Evolutionary conservation across 768 basidiomycete genomes (phyloP).

Genomic region (Mycena amicta): DNA sequence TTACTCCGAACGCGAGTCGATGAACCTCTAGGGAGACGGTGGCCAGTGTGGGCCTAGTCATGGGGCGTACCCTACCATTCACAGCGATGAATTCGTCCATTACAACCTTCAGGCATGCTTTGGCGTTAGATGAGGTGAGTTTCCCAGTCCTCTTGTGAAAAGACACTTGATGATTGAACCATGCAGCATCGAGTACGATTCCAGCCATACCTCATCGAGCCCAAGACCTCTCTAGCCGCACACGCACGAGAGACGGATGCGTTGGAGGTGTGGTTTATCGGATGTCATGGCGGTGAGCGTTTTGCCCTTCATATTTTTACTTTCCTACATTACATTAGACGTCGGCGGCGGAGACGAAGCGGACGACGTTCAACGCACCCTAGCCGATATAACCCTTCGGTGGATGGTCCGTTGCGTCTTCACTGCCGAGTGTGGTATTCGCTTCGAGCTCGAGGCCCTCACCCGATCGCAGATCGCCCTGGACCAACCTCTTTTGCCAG

Average conservation of each 20-base stretch:
- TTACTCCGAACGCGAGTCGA: not conserved
- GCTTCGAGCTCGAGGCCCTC: slow-evolving; percentile 56
- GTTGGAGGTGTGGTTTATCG: slow-evolving; percentile 80
- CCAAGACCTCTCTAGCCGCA: not conserved
- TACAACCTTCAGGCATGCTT: slow-evolving; percentile 74
- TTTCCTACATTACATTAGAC: slow-evolving; percentile 44
- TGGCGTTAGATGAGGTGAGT: slow-evolving; percentile 82
- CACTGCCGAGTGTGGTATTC: slow-evolving; percentile 57
- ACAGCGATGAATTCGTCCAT: slow-evolving; percentile 63
- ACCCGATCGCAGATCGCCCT: slow-evolving; percentile 41
- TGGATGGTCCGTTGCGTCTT: slow-evolving; percentile 82
- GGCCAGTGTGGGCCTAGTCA: slow-evolving; percentile 70
- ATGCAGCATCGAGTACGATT: slow-evolving; percentile 17
- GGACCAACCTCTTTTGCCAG: not conserved
- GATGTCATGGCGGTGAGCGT: slow-evolving; percentile 68
- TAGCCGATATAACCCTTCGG: slow-evolving; percentile 64
- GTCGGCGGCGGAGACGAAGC: slow-evolving; percentile 66
- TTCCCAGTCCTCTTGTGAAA: too few relatives aligned
- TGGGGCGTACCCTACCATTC: slow-evolving; percentile 65
- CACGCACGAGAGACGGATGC: slow-evolving; percentile 46
- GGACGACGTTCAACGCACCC: slow-evolving; percentile 43
- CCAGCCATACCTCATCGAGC: slow-evolving; percentile 15
- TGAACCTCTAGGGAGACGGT: slow-evolving; percentile 69
- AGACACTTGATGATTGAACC: too few relatives aligned
- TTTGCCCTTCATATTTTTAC: not conserved